These are phyloP conservation scores for Dendrostoma leiphaemia DNA, from an alignment of 2,329 filamentous ascomycete genomes.

Conservation along the genomic window DNA sequence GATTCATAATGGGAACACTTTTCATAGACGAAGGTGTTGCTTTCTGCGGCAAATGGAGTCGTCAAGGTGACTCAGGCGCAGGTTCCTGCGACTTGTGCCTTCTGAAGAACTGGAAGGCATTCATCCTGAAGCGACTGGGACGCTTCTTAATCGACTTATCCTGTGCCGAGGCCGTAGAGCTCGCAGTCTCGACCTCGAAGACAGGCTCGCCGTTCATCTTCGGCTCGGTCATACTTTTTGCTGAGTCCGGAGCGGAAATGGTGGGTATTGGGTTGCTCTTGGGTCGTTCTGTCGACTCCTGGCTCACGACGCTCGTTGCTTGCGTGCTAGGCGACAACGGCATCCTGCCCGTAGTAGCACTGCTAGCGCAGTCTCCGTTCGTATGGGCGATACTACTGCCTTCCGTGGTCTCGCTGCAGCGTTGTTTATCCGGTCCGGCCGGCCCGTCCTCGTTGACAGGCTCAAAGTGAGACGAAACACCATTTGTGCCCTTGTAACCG, in stretches of 20 bases:
- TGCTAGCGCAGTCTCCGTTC: slow-evolving; percentile 61
- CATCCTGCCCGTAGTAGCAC: slow-evolving; percentile 62
- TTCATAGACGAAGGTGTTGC: too few relatives aligned
- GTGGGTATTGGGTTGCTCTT: slow-evolving; percentile 40
- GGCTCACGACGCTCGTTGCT: slow-evolving; percentile 64
- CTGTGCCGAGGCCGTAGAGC: slow-evolving; percentile 44
- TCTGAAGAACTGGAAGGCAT: slow-evolving; percentile 55
- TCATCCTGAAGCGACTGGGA: slow-evolving; percentile 63
- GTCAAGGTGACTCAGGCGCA: slow-evolving; percentile 24
- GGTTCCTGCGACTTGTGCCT: slow-evolving; percentile 46
- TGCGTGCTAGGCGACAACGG: slow-evolving; percentile 64
- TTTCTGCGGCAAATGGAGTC: background rate
- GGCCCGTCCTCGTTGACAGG: slow-evolving; percentile 41
- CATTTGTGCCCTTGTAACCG: slow-evolving; percentile 43
- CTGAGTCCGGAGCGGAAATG: slow-evolving; percentile 27
- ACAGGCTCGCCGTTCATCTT: slow-evolving; percentile 27
- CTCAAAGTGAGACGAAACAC: slow-evolving; percentile 43
- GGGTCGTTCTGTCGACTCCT: slow-evolving; percentile 53
- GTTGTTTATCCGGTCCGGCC: slow-evolving; percentile 43
- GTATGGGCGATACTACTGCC: slow-evolving; percentile 53
- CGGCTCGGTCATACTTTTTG: slow-evolving; percentile 25
- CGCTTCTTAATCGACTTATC: slow-evolving; percentile 57
- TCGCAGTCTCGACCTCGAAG: slow-evolving; percentile 35
- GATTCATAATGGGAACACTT: too few relatives aligned
- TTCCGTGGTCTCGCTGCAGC: slow-evolving; percentile 61